Evolutionary conservation across 495 filamentous ascomycete species (phyloP).

Genomic region (Talaromyces ruber): DNA sequence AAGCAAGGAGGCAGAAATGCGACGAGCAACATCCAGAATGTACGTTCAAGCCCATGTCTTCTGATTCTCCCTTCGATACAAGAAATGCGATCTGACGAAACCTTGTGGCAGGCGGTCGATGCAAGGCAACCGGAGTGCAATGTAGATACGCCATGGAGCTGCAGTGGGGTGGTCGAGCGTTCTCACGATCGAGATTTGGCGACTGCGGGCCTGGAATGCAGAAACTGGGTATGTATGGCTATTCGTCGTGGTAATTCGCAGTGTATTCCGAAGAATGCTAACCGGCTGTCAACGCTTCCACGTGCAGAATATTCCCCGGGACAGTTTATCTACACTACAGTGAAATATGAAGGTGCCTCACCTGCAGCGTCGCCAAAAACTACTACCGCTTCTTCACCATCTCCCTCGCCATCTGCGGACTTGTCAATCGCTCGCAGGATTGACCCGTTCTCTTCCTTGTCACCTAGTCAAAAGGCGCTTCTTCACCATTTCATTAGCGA

Average conservation of each 20-base stretch:
- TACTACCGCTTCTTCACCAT: conserved; percentile 11
- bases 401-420: conserved; percentile 14
- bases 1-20: conserved; percentile 12
- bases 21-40: conserved; percentile 10
- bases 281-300: background rate
- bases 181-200: conserved; percentile 39
- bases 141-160: conserved; percentile 31
- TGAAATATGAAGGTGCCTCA: conserved; percentile 12
- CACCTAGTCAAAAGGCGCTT: conserved; percentile 28
- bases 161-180: conserved; percentile 32
- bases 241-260: background rate
- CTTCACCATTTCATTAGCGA: conserved; percentile 39
- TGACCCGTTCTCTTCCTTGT: conserved; percentile 34
- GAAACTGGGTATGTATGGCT: conserved; percentile 27
- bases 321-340: conserved; percentile 37
- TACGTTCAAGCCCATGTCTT: background rate
- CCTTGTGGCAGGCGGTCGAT: conserved; percentile 3
- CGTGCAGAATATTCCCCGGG: conserved; percentile 37
- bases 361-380: conserved; percentile 3
- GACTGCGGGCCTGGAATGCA: conserved; percentile 37
- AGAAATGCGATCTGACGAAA: background rate
- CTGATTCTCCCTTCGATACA: background rate
- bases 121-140: conserved; percentile 21
- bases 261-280: conserved; percentile 2
- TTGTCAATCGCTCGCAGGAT: conserved; percentile 23